phyloP scores from a whole-genome alignment of 768 basidiomycete genomes.

The Lentinula edodes region DNA sequence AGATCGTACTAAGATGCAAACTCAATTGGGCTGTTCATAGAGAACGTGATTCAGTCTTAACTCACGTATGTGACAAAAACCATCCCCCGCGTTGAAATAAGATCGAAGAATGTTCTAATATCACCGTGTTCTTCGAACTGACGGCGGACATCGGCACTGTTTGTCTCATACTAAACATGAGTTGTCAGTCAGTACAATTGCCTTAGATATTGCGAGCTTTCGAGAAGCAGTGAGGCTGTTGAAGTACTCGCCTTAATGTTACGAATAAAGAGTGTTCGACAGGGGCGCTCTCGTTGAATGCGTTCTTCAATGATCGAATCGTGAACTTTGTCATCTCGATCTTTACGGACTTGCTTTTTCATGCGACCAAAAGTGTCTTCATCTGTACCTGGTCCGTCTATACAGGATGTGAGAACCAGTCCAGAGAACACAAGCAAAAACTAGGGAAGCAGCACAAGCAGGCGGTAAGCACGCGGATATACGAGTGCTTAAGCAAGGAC shows the following conservation, averaged over 20 bases:
- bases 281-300: constrained; percentile 89
- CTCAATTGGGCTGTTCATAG: neutral
- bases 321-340: constrained; percentile 86
- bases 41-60: constrained; percentile 12
- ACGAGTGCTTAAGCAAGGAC: constrained; percentile 12
- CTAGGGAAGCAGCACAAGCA: constrained; percentile 38
- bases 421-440: constrained; percentile 29
- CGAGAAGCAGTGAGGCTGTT: constrained; percentile 6
- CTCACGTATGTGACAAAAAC: constrained; percentile 98
- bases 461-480: constrained; percentile 29
- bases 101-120: constrained; percentile 95
- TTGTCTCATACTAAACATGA: constrained; percentile 73
- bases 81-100: constrained; percentile 95
- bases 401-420: constrained; percentile 40
- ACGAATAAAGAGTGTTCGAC: constrained; percentile 93
- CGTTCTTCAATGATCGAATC: constrained; percentile 92
- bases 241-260: constrained; percentile 87
- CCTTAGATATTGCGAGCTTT: neutral
- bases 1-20: constrained; percentile 69
- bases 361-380: constrained; percentile 40
- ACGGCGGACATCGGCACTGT: constrained; percentile 76
- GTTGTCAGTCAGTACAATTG: constrained; percentile 3
- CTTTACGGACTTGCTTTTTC: constrained; percentile 55
- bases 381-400: constrained; percentile 58
- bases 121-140: constrained; percentile 92